A percentile compares a stretch with the other conserved stretches of the same genome.
These are phyloP conservation scores for Puya raimondii DNA, from an alignment of 176 grass and related monocot species.

Conservation along the genomic window DNA sequence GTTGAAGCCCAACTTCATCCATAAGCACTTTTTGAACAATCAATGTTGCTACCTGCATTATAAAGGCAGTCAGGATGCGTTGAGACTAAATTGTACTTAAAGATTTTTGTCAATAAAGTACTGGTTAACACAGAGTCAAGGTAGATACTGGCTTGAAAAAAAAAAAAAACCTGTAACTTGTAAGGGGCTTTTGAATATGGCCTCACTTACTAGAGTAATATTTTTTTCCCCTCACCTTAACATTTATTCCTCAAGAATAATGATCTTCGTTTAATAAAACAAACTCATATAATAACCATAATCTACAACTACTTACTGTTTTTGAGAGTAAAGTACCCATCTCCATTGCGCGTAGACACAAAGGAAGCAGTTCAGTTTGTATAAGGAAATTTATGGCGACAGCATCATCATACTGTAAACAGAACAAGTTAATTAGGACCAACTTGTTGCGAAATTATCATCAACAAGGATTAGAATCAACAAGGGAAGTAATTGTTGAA, in stretches of 20 bases:
- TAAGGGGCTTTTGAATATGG: too few species aligned
- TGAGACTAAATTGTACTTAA: neutral
- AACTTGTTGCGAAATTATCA: neutral
- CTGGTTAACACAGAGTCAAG: too few species aligned
- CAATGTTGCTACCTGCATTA: neutral
- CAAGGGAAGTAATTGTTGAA: neutral
- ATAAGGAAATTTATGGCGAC: neutral
- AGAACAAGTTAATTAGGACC: neutral
- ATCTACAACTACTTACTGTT: constrained; percentile 3
- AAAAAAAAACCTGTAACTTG: too few species aligned
- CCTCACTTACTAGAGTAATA: too few species aligned
- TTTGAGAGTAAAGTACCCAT: neutral
- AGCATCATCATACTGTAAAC: neutral
- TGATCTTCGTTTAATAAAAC: neutral
- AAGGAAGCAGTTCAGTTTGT: constrained; percentile 2
- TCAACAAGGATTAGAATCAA: neutral
- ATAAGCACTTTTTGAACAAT: neutral
- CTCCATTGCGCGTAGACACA: constrained; percentile 1
- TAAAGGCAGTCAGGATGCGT: neutral
- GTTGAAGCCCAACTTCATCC: constrained; percentile 2
- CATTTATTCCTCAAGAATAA: neutral
- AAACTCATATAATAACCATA: neutral
- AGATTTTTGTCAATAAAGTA: too few species aligned
- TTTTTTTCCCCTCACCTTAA: too few species aligned
- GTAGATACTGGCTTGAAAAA: too few species aligned